These are phyloP conservation scores for Trichothecium sympodiale DNA, from an alignment of 2,329 filamentous ascomycete genomes.

Conservation along the genomic window DNA sequence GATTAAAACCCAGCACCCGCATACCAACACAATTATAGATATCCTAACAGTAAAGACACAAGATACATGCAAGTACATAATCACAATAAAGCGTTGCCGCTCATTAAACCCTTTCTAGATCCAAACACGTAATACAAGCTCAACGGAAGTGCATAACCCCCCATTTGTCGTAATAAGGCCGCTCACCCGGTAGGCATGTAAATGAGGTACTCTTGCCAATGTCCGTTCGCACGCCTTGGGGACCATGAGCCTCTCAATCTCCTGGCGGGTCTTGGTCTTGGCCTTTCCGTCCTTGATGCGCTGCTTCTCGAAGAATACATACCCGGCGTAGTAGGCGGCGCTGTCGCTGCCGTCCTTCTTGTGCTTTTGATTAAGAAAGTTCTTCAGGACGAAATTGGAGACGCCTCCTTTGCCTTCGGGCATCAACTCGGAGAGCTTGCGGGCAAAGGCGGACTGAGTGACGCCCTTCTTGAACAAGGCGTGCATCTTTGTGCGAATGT, in stretches of 20 bases:
- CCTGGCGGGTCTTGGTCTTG: conserved; percentile 36
- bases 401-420: conserved; percentile 22
- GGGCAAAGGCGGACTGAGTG: conserved; percentile 40
- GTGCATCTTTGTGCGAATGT: conserved; percentile 44
- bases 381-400: conserved; percentile 30
- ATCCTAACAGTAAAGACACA: too few species aligned
- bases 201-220: too few species aligned
- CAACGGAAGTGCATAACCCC: too few species aligned
- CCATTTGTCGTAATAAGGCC: too few species aligned
- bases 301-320: conserved; percentile 50
- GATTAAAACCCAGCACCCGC: too few species aligned
- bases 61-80: too few species aligned
- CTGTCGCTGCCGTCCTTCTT: conserved; percentile 34
- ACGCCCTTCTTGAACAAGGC: conserved; percentile 32
- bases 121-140: too few species aligned
- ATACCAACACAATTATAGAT: too few species aligned
- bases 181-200: too few species aligned
- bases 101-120: too few species aligned
- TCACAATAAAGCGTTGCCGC: too few species aligned
- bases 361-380: conserved; percentile 40
- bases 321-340: conserved; percentile 39
- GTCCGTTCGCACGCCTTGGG: conserved; percentile 10
- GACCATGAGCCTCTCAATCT: conserved; percentile 34
- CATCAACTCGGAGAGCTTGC: conserved; percentile 33
- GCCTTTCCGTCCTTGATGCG: conserved; percentile 37